Conservation (phyloP, 805 yeast genomes). For the Teunomyces kruisii region DNA sequence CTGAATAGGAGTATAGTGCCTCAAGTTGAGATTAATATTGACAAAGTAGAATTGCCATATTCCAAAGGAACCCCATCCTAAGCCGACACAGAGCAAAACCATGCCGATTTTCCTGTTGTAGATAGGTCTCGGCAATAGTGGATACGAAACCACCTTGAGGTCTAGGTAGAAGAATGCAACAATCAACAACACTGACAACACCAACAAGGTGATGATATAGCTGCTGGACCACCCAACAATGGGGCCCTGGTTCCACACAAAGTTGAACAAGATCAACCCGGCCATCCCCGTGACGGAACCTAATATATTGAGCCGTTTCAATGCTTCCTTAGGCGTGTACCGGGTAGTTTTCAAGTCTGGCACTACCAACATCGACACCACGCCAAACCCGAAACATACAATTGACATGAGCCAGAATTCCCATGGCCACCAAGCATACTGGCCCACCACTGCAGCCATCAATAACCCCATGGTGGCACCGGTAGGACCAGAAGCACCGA, state of each 20-base stretch:
- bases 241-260: conserved; percentile 77
- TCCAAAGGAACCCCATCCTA: conserved; percentile 82
- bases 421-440: conserved; percentile 61
- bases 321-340: conserved; percentile 13
- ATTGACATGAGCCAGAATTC: conserved; percentile 50
- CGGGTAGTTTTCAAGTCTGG: conserved; percentile 8
- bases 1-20: conserved; percentile 40
- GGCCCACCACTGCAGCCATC: conserved; percentile 49
- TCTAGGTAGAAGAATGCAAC: conserved; percentile 51
- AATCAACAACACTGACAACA: conserved; percentile 47
- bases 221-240: conserved; percentile 63
- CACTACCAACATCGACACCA: conserved; percentile 34
- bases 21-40: conserved; percentile 49
- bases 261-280: conserved; percentile 63
- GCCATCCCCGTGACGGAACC: conserved; percentile 59
- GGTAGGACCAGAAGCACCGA: conserved; percentile 63
- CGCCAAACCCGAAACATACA: conserved; percentile 29
- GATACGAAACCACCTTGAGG: conserved; percentile 40
- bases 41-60: conserved; percentile 67
- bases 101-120: conserved; percentile 46
- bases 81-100: conserved; percentile 49
- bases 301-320: conserved; percentile 16
- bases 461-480: conserved; percentile 60
- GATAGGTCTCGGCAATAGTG: conserved; percentile 53
- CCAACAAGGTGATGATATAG: conserved; percentile 56